A percentile compares a stretch with the other conserved stretches of the same genome.
Conservation (phyloP, 108 stramenopile species). For the Skeletonema grethae region DNA sequence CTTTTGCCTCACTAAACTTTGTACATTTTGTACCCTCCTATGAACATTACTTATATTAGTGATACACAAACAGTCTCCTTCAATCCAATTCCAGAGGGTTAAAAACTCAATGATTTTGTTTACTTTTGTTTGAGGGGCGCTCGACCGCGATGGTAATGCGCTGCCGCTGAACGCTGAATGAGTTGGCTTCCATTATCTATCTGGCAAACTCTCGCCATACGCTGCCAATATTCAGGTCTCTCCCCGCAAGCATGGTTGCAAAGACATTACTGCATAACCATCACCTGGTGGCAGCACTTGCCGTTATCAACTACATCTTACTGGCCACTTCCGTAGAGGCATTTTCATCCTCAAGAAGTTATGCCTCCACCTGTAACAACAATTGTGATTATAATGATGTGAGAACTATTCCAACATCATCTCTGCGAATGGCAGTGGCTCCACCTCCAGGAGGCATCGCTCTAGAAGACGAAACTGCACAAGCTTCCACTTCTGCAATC, state of each 20-base stretch:
- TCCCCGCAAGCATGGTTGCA: neutral
- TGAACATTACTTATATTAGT: too few species aligned
- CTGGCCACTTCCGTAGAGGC: neutral
- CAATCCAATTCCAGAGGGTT: too few species aligned
- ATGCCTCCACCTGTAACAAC: neutral
- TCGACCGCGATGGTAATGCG: too few species aligned
- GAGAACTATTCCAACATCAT: neutral
- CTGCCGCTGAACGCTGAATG: too few species aligned
- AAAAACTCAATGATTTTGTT: too few species aligned
- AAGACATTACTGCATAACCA: neutral
- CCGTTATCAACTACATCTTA: neutral
- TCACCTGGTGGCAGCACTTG: neutral
- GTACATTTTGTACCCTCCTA: too few species aligned
- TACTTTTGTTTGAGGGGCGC: too few species aligned
- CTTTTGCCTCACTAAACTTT: too few species aligned
- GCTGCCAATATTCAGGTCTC: neutral
- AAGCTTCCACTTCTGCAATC: neutral
- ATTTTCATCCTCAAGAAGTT: neutral
- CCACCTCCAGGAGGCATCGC: conserved; percentile 19
- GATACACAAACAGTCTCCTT: too few species aligned
- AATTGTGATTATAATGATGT: neutral
- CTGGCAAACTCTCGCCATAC: too few species aligned
- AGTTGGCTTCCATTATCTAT: too few species aligned
- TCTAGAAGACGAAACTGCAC: conserved; percentile 10
- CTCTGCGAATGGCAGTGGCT: conserved; percentile 2